Evolutionary conservation across 306 rosid genomes (phyloP).

Genomic region (Sechiopsis laciniata): DNA sequence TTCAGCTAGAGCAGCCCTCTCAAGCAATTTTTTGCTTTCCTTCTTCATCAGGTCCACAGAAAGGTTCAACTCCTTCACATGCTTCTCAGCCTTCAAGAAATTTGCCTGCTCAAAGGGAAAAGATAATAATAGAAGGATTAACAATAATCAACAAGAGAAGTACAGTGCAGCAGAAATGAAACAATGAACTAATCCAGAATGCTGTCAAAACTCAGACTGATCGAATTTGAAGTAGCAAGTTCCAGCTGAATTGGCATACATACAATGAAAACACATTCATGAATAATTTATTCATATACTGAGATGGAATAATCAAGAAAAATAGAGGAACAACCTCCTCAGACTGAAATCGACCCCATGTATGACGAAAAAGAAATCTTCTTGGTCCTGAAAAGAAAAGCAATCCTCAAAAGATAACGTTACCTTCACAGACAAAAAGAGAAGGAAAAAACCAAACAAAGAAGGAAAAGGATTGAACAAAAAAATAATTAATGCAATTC

Average conservation of each 20-base stretch:
- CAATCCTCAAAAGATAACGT: conserved; percentile 7
- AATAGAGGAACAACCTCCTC: conserved; percentile 56
- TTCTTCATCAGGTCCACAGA: conserved; percentile 73
- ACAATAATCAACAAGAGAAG: background rate
- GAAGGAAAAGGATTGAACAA: background rate
- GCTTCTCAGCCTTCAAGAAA: conserved; percentile 69
- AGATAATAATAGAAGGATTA: conserved; percentile 19
- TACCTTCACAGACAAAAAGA: background rate
- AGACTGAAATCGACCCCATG: conserved; percentile 73
- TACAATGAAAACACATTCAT: background rate
- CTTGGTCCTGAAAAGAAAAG: conserved; percentile 58
- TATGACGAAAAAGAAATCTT: conserved; percentile 75
- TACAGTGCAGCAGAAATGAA: conserved; percentile 13
- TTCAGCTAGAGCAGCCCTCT: conserved; percentile 78
- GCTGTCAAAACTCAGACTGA: background rate
- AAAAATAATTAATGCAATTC: background rate
- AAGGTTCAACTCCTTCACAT: conserved; percentile 56
- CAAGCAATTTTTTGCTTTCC: conserved; percentile 75
- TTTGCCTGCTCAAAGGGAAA: conserved; percentile 44
- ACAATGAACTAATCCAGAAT: background rate
- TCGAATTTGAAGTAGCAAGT: background rate
- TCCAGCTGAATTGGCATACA: background rate
- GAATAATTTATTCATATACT: background rate
- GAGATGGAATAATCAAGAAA: conserved; percentile 21
- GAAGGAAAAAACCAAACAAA: background rate